Percentiles rank a stretch among this genome's conserved stretches.
Evolutionary conservation across 163 green algal genomes (phyloP).

Genomic region (Trebouxiophyceae sp.): DNA sequence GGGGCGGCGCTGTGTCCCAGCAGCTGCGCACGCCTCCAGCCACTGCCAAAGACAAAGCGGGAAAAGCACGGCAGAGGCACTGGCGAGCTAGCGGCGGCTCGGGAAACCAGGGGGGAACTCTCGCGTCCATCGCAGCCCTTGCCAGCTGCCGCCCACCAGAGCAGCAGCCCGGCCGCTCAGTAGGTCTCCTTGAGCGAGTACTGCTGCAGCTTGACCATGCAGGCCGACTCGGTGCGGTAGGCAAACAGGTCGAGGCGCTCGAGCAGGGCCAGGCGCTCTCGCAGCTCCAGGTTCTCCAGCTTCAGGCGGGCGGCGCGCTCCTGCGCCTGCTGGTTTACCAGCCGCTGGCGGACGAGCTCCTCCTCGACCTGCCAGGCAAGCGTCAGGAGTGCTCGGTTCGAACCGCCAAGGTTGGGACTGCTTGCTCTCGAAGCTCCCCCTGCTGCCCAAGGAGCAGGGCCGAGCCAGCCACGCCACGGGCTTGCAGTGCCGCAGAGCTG

Average conservation of each 20-base stretch:
- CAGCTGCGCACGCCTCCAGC: too few species aligned
- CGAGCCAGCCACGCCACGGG: too few species aligned
- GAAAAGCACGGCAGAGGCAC: background rate
- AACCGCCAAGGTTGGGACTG: background rate
- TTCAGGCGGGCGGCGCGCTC: conserved; percentile 13
- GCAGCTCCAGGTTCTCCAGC: conserved; percentile 11
- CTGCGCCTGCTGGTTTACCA: conserved; percentile 1
- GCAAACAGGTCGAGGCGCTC: conserved; percentile 24
- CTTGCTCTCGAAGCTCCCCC: background rate
- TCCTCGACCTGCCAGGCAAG: conserved; percentile 14
- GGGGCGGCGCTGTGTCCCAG: too few species aligned
- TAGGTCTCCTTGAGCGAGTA: conserved; percentile 19
- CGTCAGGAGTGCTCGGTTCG: background rate
- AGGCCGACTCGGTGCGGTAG: conserved; percentile 15
- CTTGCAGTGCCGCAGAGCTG: background rate
- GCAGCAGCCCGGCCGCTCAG: conserved; percentile 1
- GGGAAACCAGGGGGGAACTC: background rate
- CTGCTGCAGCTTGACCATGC: conserved; percentile 18
- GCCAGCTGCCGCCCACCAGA: background rate
- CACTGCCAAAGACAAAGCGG: background rate
- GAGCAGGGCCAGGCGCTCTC: conserved; percentile 18
- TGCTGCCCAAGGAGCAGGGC: background rate
- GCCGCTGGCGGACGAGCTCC: conserved; percentile 9
- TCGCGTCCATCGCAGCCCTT: background rate
- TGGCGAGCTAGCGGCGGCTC: background rate